Percentiles rank a stretch among this genome's conserved stretches.
phyloP scores from a whole-genome alignment of 352 stramenopile species.

The Globisporangium iwayamae region DNA sequence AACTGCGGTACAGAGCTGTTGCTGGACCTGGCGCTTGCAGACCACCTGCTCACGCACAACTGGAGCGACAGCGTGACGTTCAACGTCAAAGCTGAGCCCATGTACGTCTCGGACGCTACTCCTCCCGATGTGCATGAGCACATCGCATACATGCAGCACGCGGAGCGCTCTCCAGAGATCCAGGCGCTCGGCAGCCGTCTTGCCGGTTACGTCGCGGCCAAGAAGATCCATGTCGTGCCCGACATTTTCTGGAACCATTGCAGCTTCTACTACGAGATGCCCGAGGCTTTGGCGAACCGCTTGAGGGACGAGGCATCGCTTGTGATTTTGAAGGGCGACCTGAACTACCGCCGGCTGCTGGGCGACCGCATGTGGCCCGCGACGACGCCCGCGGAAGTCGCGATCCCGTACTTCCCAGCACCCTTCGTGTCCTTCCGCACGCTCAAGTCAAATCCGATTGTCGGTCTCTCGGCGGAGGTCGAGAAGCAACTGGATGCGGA shows the following conservation, averaged over 20 bases:
- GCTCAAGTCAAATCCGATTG: constrained; percentile 69
- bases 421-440: constrained; percentile 70
- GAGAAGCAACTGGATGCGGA: constrained; percentile 46
- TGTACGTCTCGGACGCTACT: constrained; percentile 79
- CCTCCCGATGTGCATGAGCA: constrained; percentile 52
- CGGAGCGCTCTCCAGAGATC: constrained; percentile 31
- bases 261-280: constrained; percentile 73
- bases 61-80: constrained; percentile 55
- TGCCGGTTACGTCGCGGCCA: constrained; percentile 25
- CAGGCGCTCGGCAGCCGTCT: constrained; percentile 44
- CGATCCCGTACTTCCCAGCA: constrained; percentile 72
- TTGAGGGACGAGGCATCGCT: constrained; percentile 51
- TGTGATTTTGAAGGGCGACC: constrained; percentile 96
- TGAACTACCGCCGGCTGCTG: constrained; percentile 96
- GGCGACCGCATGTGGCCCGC: constrained; percentile 91
- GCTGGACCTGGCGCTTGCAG: constrained; percentile 59
- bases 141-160: constrained; percentile 46
- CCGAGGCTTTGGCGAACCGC: constrained; percentile 24
- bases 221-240: constrained; percentile 21
- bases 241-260: constrained; percentile 70
- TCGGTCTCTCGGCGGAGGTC: constrained; percentile 39
- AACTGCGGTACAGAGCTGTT: constrained; percentile 74
- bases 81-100: constrained; percentile 67
- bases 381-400: constrained; percentile 76
- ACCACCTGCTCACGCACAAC: constrained; percentile 49